phyloP scores from a whole-genome alignment of 768 basidiomycete species.

The Neoboletus brunneissimus region DNA sequence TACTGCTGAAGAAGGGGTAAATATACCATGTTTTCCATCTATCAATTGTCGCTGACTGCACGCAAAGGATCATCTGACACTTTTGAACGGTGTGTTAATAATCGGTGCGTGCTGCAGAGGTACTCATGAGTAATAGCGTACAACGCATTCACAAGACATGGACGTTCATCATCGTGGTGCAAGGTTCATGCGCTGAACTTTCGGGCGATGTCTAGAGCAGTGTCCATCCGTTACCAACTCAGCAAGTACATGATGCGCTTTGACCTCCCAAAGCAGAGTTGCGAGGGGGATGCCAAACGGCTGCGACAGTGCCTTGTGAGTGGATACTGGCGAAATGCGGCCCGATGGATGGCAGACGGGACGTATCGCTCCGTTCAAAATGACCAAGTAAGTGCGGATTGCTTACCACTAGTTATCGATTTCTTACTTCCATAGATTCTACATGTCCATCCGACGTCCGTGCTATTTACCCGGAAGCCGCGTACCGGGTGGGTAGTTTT shows the following conservation, averaged over 20 bases:
- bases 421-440: constrained; percentile 51
- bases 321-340: constrained; percentile 94
- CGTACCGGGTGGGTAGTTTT: constrained; percentile 91
- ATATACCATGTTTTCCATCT: constrained; percentile 20
- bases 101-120: not conserved
- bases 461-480: constrained; percentile 90
- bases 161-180: constrained; percentile 89
- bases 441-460: constrained; percentile 91
- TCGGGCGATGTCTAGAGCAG: constrained; percentile 87
- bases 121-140: constrained; percentile 57
- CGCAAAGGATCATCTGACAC: constrained; percentile 85
- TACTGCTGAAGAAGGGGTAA: constrained; percentile 95
- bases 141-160: constrained; percentile 86
- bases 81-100: constrained; percentile 71
- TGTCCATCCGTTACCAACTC: constrained; percentile 93
- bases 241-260: constrained; percentile 95
- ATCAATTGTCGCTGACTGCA: not conserved
- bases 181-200: constrained; percentile 90
- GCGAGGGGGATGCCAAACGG: constrained; percentile 81
- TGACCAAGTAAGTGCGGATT: constrained; percentile 55
- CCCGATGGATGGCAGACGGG: constrained; percentile 87
- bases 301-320: constrained; percentile 86
- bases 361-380: constrained; percentile 89
- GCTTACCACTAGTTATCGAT: not conserved
- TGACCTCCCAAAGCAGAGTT: constrained; percentile 75